Evolutionary conservation across 441 rosid species (phyloP).

Genomic region (Aquilaria agallochum): DNA sequence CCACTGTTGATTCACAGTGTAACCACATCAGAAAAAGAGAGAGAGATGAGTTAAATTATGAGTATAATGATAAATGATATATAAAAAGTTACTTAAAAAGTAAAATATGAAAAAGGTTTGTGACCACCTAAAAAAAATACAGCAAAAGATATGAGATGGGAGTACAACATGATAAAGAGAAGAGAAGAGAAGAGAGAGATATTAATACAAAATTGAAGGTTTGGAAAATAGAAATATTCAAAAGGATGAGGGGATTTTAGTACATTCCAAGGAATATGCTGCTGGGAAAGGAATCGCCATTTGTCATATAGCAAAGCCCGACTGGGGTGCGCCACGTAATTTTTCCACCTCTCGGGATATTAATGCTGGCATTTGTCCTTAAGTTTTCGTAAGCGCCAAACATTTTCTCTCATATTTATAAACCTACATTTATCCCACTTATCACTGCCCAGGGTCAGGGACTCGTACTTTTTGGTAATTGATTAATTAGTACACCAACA

Average conservation of each 20-base stretch:
- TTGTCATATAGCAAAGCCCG: slow-evolving; percentile 19
- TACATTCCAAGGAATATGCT: slow-evolving; percentile 80
- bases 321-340: slow-evolving; percentile 52
- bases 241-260: slow-evolving; percentile 13
- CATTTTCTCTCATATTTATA: neutral
- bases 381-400: no score
- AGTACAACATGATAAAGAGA: neutral
- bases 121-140: neutral
- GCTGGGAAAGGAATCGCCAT: neutral
- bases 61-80: no score
- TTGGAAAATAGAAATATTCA: neutral
- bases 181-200: neutral
- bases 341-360: neutral
- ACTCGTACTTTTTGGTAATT: neutral
- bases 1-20: no score
- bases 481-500: neutral
- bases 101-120: neutral
- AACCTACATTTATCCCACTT: neutral
- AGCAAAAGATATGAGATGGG: no score
- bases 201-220: neutral
- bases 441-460: neutral
- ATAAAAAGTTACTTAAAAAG: no score
- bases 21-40: no score
- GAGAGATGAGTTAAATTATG: no score
- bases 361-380: neutral